Base-by-base conservation (phyloP, 352 stramenopile species). In the Blastocystis sp. region DNA sequence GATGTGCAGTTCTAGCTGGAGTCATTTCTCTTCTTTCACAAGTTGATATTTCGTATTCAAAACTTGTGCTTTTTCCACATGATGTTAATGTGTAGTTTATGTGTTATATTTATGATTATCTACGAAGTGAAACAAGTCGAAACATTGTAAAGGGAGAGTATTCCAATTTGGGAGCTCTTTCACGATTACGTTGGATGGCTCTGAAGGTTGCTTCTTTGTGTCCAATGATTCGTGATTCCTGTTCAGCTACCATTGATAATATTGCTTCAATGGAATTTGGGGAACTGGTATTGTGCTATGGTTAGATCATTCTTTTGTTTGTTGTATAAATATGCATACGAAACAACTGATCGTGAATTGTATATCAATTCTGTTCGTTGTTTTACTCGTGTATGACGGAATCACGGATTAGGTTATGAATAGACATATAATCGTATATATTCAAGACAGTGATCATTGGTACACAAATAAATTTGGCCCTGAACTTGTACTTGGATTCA, bases 121-220 rank as follows among this genome's bases (percentile, higher is more conserved):
- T 83, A n/a, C 42, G 51, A 7, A 66, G 46, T 16, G 71, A 83
- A 46, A 37, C 46, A 37, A 54, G 42, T 14, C 49, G 71, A 29
- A 54, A 83, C 39, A 66, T 83, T 52, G 51, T 65, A 42, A 83
- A 83, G 71, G 37, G 58, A 16, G 29, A 49, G 6, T 83, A 67
- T 42, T 51, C 57, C 0, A 57, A 63, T 39, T 5, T 63, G 29
- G 11, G n/a, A 16, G 42, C 27, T n/a, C 35, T 83, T 21, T 11
- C 19, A 24, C n/a, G 29, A 56, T 42, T 83, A 54, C 46, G 39
- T 37, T 29, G 27, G 21, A 16, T 65, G 1, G 71, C 42, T 46
- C 21, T 43, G 71, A 65, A 24, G 32, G 65, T 83, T 9, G 32
- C 32, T 27, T 14, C 63, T 7, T 74, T 21, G 16, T 52, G 63